These are phyloP conservation scores for Penicillium corylophilum DNA, from an alignment of 2,329 filamentous ascomycete genomes.

Conservation along the genomic window DNA sequence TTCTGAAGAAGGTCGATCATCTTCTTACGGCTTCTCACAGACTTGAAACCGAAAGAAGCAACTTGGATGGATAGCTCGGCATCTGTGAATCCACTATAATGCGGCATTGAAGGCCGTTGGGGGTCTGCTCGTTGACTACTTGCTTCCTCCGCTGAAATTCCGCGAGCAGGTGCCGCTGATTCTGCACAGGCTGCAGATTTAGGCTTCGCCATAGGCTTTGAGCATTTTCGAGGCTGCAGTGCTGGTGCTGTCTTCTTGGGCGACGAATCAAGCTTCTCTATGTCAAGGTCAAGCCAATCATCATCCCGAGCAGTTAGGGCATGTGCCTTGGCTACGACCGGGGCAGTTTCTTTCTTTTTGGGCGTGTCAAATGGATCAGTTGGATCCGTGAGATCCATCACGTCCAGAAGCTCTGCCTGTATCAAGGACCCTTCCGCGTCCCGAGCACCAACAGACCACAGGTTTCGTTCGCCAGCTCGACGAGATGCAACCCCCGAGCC, in stretches of 20 bases:
- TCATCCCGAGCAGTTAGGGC: conserved; percentile 3
- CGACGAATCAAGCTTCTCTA: conserved; percentile 7
- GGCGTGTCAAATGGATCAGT: conserved; percentile 13
- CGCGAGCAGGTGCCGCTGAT: background rate
- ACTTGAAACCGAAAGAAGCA: conserved; percentile 68
- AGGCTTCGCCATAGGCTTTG: background rate
- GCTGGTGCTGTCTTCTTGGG: background rate
- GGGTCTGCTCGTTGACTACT: background rate
- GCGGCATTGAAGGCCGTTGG: conserved; percentile 45
- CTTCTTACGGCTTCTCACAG: conserved; percentile 63
- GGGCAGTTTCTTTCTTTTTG: conserved; percentile 2
- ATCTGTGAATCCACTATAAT: conserved; percentile 63
- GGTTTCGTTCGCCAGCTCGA: conserved; percentile 39
- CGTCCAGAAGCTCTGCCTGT: conserved; percentile 61
- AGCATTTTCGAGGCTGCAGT: background rate
- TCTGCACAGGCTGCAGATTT: background rate
- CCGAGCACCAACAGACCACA: conserved; percentile 72
- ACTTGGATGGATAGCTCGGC: conserved; percentile 63
- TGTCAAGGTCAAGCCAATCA: conserved; percentile 20
- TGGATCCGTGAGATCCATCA: conserved; percentile 46
- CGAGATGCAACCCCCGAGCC: conserved; percentile 15
- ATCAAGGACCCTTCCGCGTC: conserved; percentile 65
- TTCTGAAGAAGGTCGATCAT: conserved; percentile 70
- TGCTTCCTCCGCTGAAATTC: background rate
- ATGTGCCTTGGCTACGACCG: background rate